A percentile compares a stretch with the other conserved stretches of the same genome.
Conservation (phyloP, 1,284 basidiomycete genomes). For the Porogramme epimiltina region DNA sequence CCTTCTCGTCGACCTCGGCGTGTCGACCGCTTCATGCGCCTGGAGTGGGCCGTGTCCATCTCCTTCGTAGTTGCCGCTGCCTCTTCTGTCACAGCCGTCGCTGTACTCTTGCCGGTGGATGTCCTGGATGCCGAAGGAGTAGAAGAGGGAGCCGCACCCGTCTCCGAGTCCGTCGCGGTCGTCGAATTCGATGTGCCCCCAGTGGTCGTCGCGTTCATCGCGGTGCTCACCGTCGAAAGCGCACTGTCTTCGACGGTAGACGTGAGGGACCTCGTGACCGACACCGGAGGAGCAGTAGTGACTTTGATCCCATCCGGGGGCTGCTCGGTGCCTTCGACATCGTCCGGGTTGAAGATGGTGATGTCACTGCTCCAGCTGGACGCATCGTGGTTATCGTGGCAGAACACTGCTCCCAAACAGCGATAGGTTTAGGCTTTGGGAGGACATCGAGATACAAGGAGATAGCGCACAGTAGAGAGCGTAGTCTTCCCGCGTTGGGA, state of each 20-base stretch:
- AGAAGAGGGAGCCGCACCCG: too few relatives aligned
- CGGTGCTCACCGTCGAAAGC: neutral
- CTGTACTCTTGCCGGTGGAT: too few relatives aligned
- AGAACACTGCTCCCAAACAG: neutral
- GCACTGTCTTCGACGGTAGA: conserved; percentile 7
- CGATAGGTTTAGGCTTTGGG: neutral
- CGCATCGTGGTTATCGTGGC: conserved; percentile 9
- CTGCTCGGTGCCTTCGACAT: conserved; percentile 10
- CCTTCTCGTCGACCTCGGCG: too few relatives aligned
- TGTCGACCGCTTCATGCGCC: neutral
- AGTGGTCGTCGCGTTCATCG: neutral
- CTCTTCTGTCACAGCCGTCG: neutral
- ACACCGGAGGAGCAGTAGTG: conserved; percentile 19
- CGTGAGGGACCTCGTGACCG: conserved; percentile 12
- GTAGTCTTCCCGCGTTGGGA: conserved; percentile 18
- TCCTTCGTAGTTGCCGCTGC: too few relatives aligned
- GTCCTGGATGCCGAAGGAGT: too few relatives aligned
- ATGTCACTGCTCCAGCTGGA: conserved; percentile 17
- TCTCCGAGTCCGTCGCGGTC: too few relatives aligned
- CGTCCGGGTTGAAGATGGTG: conserved; percentile 21
- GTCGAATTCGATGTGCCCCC: too few relatives aligned
- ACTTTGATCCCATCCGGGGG: conserved; percentile 12
- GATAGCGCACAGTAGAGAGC: conserved; percentile 13
- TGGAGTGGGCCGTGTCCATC: neutral
- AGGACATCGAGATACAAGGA: neutral